These are phyloP conservation scores for Coemansia reversa DNA, from an alignment of 192 early-diverging fungal species.

Conservation along the genomic window DNA sequence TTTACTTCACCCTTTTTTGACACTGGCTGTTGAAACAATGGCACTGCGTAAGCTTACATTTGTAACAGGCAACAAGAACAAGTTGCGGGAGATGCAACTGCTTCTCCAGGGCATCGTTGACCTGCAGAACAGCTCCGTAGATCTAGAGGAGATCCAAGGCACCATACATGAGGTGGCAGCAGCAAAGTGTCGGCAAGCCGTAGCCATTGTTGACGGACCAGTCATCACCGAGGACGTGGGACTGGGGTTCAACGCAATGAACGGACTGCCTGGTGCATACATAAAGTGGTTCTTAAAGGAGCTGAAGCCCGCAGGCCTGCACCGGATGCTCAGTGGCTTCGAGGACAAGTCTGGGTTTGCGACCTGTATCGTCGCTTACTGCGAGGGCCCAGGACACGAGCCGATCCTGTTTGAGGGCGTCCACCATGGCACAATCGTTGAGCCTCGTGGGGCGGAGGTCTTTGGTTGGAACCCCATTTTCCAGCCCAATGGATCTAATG, in stretches of 20 bases:
- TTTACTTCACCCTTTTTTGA: neutral
- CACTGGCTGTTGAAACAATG: conserved; percentile 13
- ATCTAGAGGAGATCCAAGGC: conserved; percentile 95
- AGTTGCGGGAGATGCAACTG: conserved; percentile 82
- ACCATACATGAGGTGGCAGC: conserved; percentile 70
- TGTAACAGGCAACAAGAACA: conserved; percentile 97
- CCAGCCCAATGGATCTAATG: conserved; percentile 71
- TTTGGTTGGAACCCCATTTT: conserved; percentile 99
- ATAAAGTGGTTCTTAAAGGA: conserved; percentile 94
- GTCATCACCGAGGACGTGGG: conserved; percentile 93
- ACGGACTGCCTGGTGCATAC: conserved; percentile 85
- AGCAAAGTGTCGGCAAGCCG: conserved; percentile 79
- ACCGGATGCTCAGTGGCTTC: conserved; percentile 83
- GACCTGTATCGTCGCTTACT: conserved; percentile 89
- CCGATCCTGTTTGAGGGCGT: conserved; percentile 86
- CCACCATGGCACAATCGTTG: conserved; percentile 80
- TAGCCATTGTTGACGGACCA: conserved; percentile 63
- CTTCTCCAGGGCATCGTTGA: conserved; percentile 70
- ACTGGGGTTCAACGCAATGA: conserved; percentile 91
- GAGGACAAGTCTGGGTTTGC: conserved; percentile 88
- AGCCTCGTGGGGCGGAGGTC: conserved; percentile 70
- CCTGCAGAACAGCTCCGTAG: conserved; percentile 67
- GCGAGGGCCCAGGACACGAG: conserved; percentile 75
- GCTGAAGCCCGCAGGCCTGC: conserved; percentile 72
- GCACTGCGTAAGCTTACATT: conserved; percentile 63